phyloP scores from a whole-genome alignment of 345 rosid species.

The Citrus trifoliata region DNA sequence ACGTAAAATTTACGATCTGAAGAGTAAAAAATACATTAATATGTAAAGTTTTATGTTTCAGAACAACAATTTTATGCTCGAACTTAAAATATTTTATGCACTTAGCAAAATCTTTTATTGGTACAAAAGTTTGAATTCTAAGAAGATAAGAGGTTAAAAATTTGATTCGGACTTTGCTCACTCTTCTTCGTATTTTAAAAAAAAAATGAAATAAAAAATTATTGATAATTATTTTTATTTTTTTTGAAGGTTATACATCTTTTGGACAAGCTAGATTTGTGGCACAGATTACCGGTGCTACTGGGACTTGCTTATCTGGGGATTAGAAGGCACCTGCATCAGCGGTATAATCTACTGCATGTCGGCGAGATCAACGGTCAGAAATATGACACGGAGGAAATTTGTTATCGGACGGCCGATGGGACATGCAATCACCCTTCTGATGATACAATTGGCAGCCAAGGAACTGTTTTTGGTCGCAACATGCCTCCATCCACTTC shows the following conservation, averaged over 20 bases:
- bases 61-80: no score
- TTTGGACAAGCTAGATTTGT: slow-evolving; percentile 58
- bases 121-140: no score
- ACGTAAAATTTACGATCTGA: no score
- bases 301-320: slow-evolving; percentile 60
- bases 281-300: slow-evolving; percentile 67
- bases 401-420: slow-evolving; percentile 57
- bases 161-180: no score
- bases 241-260: slow-evolving; percentile 39
- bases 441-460: slow-evolving; percentile 56
- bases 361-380: slow-evolving; percentile 51
- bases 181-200: no score
- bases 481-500: slow-evolving; percentile 63
- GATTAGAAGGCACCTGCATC: slow-evolving; percentile 65
- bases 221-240: no score
- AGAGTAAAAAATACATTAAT: no score
- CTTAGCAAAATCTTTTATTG: no score
- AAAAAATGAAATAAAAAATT: no score
- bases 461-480: slow-evolving; percentile 59
- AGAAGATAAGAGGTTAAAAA: no score
- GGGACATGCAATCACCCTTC: slow-evolving; percentile 65
- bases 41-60: no score
- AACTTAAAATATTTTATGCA: no score
- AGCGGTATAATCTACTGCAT: slow-evolving; percentile 64
- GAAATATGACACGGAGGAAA: slow-evolving; percentile 42